Base-by-base conservation (phyloP, 1,284 basidiomycete species). In the Singerocomus inundabilis region DNA sequence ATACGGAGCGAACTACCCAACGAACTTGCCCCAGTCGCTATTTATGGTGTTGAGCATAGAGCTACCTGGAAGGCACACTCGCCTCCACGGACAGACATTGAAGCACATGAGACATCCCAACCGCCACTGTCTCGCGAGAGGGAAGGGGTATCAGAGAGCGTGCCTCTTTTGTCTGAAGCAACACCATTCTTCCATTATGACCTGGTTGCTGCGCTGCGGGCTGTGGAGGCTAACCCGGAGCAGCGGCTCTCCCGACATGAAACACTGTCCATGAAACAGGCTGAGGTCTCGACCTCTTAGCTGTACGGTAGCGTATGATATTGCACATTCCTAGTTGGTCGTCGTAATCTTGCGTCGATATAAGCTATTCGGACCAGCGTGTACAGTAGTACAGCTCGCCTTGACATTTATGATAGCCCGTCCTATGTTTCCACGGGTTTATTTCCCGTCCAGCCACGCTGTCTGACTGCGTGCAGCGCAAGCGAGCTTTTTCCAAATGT, bases 181-280 rank as follows among this genome's bases (percentile, higher is more conserved):
- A 93, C 89, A 6, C 91, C 91, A 2, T 91, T 85, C 73, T 93
- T 95, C 83, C 93, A 95, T 70, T 73, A 94, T 51, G 93, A 95
- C 64, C 70, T 95, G 15, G 66, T 76, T 21, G 75, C 79, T 5
- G 92, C 92, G 10, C 82, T 94, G 36, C 75, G 73, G 6, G 85
- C 85, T 10, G 91, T 88, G 8, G 88, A 90, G 63, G 57, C 56
- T 6, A 63, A 57, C 8, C 35, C 38, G 12, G 52, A 29, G 10
- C 46, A 24, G 9, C 18, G 16, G 6, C 26, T 51, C 15, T 52
- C 44, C n/a, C 43, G 25, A 5, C 35, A 30, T 18, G 63, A 55
- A 7, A 50, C 53, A 4, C n/a, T 31, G 18, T 51, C 48, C 0
- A 34, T 28, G 32, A 67, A 67, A 32, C 24, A 53, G 15, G 40